A percentile compares a stretch with the other conserved stretches of the same genome.
Conservation (phyloP, 2,329 filamentous ascomycete species). For the Aspergillus japonicus region DNA sequence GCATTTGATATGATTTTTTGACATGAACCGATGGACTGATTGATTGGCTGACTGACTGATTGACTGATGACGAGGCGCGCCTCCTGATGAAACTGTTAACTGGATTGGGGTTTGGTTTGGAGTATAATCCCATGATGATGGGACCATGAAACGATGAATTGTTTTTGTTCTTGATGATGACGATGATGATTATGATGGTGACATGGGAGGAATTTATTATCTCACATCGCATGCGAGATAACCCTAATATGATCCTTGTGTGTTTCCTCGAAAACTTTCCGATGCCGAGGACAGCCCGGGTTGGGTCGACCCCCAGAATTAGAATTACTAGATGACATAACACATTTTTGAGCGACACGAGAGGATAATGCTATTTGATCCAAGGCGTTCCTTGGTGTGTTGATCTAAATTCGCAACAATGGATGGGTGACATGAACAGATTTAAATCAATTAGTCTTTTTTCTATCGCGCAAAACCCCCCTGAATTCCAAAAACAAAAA, state of each 20-base stretch:
- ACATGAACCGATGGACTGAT: background rate
- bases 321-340: background rate
- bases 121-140: no score
- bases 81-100: background rate
- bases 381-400: background rate
- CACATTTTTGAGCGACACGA: background rate
- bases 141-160: background rate
- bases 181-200: background rate
- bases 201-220: background rate
- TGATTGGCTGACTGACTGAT: background rate
- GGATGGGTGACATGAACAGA: no score
- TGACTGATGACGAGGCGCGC: background rate
- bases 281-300: no score
- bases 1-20: background rate
- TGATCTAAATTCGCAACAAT: no score
- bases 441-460: no score
- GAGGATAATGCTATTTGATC: background rate
- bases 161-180: background rate
- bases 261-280: no score
- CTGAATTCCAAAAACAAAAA: no score
- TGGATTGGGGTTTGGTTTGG: no score
- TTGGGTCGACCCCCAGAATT: background rate
- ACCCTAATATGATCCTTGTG: no score
- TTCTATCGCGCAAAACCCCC: no score
- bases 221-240: no score